Base-by-base conservation (phyloP, 2,329 filamentous ascomycete species). In the Ophiostoma australiae region DNA sequence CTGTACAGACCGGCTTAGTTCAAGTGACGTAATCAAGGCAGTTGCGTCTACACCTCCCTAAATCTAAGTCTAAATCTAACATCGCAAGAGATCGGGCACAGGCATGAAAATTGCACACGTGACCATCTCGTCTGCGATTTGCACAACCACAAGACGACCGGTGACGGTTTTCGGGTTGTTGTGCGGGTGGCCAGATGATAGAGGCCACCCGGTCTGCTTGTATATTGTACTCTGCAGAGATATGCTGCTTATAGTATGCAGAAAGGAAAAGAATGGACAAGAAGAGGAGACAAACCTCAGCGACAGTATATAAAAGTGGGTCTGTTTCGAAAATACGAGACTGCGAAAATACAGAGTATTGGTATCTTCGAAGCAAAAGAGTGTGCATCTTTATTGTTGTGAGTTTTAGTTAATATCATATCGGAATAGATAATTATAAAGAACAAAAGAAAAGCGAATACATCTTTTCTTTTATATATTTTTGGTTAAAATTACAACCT, bases 1-100 rank as follows among this genome's bases (percentile, higher is more conserved):
- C n/a, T 27, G 27, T 11, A 27, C n/a, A 58, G 10, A 35, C 68
- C 13, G 48, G 48, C 17, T 48, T 33, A 35, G 68, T 3, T 48
- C 58, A 15, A 52, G 58, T 70, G 69, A 70, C 69, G 69, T 70
- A 70, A 66, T 70, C 61, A 33, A 31, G n/a, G 17, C 15, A 35
- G 52, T 27, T 17, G 10, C n/a, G 17, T 27, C 23, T 13, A 58
- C 17, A 52, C 39, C 13, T 41, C 39, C 39, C 44, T 10, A 48
- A 48, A 48, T 48, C 44, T 48, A n/a, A 20, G 7, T n/a, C 17
- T 48, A 48, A 48, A 48, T 48, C 44, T 48, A 48, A n/a, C n/a
- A n/a, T 48, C 44, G 44, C 44, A 61, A 4, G 11, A 31, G 58
- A 48, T 41, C 55, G 68, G 55, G 37, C 31, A 44, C 35, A 37